These are phyloP conservation scores for Fallopia convolvulus DNA, from an alignment of 148 eudicot species.

Conservation along the genomic window DNA sequence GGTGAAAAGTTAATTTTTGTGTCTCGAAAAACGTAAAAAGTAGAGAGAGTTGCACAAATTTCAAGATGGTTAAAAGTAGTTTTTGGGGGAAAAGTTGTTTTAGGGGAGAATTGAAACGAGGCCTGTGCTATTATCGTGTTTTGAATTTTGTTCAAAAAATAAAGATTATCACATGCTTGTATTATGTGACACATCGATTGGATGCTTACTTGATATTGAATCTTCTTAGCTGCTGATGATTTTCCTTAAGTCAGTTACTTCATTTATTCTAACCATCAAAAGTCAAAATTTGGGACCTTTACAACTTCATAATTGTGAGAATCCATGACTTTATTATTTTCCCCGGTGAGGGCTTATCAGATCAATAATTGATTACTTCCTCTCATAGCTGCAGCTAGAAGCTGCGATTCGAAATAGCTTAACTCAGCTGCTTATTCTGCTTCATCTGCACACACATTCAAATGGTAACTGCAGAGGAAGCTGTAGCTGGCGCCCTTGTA, in stretches of 20 bases:
- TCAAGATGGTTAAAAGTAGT: too few species aligned
- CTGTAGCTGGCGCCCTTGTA: conserved; percentile 20
- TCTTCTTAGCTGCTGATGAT: background rate
- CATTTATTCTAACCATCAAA: background rate
- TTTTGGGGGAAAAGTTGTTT: too few species aligned
- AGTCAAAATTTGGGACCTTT: background rate
- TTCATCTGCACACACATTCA: conserved; percentile 10
- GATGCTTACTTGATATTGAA: background rate
- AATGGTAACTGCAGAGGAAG: conserved; percentile 42
- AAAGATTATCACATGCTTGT: background rate
- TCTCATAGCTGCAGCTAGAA: background rate
- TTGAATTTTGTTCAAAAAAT: background rate
- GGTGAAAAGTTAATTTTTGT: too few species aligned
- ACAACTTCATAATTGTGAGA: background rate
- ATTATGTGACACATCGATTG: background rate
- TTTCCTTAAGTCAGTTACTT: background rate
- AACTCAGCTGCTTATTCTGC: conserved; percentile 9
- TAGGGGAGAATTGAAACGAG: too few species aligned
- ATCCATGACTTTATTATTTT: background rate
- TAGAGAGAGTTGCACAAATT: too few species aligned
- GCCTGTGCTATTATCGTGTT: background rate
- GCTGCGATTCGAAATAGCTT: conserved; percentile 13
- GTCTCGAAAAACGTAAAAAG: too few species aligned
- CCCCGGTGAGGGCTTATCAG: background rate
- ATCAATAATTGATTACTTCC: background rate